Evolutionary conservation across 352 stramenopile species (phyloP), one percentile per base, ranked within the genome.

Genomic region (Pythium coloratum): DNA sequence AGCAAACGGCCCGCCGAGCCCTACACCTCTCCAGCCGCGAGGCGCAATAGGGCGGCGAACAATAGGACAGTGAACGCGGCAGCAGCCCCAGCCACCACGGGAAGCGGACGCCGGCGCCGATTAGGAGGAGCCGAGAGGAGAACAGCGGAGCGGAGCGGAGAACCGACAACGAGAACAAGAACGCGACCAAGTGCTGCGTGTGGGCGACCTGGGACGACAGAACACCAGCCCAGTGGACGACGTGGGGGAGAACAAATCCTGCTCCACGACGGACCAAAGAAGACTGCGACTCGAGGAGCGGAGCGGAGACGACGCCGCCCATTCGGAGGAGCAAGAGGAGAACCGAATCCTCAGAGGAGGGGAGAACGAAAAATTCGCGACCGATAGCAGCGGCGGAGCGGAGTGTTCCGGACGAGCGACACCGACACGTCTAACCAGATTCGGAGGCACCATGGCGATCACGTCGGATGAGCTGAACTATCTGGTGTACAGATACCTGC

Each of bases 401-500:
- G 44, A 51, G 44, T 32, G 44, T 28, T 51, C 20, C 20, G 44
- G 58, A 59, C 44, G 44, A 56, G 58, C n/a, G n/a, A n/a, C n/a
- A n/a, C n/a, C n/a, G n/a, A n/a, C n/a, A n/a, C 16, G 10, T 47
- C 18, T 34, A 49, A 53, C 30, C 34, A 24, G 20, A 54, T 30
- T 26, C 32, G 24, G 44, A 20, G 4, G 20, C n/a, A 67, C 75
- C 36, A 97, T 97, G 91, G 81, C 87, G 68, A 94, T 98, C 70
- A 97, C 84, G 40, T 96, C 88, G 58, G 97, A 99, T 70, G 97
- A 99, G 81, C 82, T 99, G 33, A 99, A 99, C 77, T 98, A 98
- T 79, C 84, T 99, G 44, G 89, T 99, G 28, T 99, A 99, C 77
- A 85, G 97, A 64, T 99, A 99, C 75, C 86, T 99, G 54, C 93